Conservation (phyloP, 768 basidiomycete genomes). For the Plicaturopsis crispa region DNA sequence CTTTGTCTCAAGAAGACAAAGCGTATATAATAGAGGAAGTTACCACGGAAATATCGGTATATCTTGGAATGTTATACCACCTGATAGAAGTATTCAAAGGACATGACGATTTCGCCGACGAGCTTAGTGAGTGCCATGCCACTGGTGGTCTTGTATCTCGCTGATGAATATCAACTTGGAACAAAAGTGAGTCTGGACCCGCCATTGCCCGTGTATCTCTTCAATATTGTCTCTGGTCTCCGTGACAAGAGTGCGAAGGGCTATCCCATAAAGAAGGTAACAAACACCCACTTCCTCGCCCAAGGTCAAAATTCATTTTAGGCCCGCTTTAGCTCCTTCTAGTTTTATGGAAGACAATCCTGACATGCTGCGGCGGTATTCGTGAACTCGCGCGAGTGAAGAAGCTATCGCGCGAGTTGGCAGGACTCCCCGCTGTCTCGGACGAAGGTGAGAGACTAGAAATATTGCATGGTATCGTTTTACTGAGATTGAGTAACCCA, state of each 20-base stretch:
- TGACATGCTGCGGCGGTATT: slow-evolving; percentile 90
- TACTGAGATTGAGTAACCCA: slow-evolving; percentile 13
- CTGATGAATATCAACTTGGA: slow-evolving; percentile 1
- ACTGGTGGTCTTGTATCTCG: neutral
- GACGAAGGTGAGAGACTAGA: slow-evolving; percentile 28
- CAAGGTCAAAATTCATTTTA: slow-evolving; percentile 4
- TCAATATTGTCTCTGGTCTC: slow-evolving; percentile 82
- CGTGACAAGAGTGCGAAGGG: slow-evolving; percentile 92
- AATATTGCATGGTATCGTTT: neutral
- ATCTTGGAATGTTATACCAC: slow-evolving; percentile 92
- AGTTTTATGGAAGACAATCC: slow-evolving; percentile 88
- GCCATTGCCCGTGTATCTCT: slow-evolving; percentile 87
- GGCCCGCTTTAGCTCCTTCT: slow-evolving; percentile 63
- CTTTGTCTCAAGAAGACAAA: slow-evolving; percentile 63
- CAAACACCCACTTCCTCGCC: slow-evolving; percentile 7
- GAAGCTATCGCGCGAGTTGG: slow-evolving; percentile 76
- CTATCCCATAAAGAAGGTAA: slow-evolving; percentile 95
- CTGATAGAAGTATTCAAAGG: slow-evolving; percentile 90
- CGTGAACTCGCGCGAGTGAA: slow-evolving; percentile 81
- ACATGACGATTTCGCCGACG: slow-evolving; percentile 92
- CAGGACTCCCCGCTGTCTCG: slow-evolving; percentile 55
- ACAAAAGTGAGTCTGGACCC: slow-evolving; percentile 89
- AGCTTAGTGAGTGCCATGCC: slow-evolving; percentile 70
- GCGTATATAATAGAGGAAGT: slow-evolving; percentile 84
- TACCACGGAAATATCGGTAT: slow-evolving; percentile 87